Evolutionary conservation across 23 red algal species (phyloP).

Genomic region (Pyropia yezoensis): DNA sequence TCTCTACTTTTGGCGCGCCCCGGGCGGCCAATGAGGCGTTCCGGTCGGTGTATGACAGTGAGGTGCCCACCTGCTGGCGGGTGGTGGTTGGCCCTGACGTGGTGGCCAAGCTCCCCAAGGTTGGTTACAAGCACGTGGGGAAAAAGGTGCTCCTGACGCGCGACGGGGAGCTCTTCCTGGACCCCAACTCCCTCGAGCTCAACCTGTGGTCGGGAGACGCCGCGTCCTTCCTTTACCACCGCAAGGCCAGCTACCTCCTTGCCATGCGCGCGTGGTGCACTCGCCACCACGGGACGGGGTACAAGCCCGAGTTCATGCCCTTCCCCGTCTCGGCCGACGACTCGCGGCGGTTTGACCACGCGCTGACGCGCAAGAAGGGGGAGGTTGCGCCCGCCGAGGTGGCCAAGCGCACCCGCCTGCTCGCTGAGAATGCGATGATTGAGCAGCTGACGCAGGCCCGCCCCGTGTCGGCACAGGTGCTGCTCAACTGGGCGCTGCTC

Average conservation of each 20-base stretch:
- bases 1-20: constrained; percentile 77
- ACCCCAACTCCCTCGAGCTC: constrained; percentile 72
- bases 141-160: constrained; percentile 79
- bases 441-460: too few relatives aligned
- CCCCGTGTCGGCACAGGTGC: too few relatives aligned
- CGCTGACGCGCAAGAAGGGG: constrained; percentile 34
- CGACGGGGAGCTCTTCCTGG: constrained; percentile 78
- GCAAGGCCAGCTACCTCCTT: constrained; percentile 75
- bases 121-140: constrained; percentile 62
- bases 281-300: constrained; percentile 65
- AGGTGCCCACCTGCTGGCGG: constrained; percentile 65
- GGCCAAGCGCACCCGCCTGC: too few relatives aligned
- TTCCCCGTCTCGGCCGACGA: constrained; percentile 69
- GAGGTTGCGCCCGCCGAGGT: too few relatives aligned
- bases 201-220: constrained; percentile 80
- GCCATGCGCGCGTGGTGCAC: constrained; percentile 82
- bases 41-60: constrained; percentile 52
- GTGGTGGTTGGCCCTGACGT: constrained; percentile 70
- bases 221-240: constrained; percentile 61
- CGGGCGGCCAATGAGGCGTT: constrained; percentile 57
- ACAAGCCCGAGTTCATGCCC: constrained; percentile 68
- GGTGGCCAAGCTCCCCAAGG: constrained; percentile 68
- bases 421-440: too few relatives aligned
- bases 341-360: constrained; percentile 54
- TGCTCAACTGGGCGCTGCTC: too few relatives aligned